phyloP scores from a whole-genome alignment of 768 basidiomycete species.

The Flagelloscypha sp. region DNA sequence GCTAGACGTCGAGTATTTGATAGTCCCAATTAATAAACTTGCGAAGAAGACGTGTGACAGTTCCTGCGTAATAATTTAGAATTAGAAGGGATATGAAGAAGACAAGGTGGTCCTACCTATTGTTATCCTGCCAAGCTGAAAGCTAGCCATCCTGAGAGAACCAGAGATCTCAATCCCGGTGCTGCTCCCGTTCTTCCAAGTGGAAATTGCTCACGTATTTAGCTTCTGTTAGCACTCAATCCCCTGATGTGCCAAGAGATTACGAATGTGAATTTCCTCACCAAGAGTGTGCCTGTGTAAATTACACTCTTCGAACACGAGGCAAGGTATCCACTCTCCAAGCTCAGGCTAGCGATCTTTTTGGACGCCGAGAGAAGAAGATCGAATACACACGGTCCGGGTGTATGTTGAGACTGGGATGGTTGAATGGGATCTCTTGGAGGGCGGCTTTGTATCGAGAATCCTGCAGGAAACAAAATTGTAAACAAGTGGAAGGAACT shows the following conservation, averaged over 20 bases:
- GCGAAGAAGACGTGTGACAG: conserved; percentile 71
- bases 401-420: conserved; percentile 60
- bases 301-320: conserved; percentile 76
- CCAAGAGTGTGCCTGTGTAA: conserved; percentile 88
- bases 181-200: conserved; percentile 71
- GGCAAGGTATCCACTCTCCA: conserved; percentile 67
- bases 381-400: conserved; percentile 75
- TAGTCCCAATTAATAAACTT: conserved; percentile 73
- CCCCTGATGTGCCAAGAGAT: conserved; percentile 1
- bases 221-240: background rate
- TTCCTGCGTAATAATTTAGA: conserved; percentile 57
- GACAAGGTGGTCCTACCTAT: too few species aligned
- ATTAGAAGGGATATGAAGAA: too few species aligned
- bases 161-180: conserved; percentile 70
- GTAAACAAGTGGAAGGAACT: background rate
- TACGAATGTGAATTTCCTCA: conserved; percentile 87
- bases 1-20: conserved; percentile 47
- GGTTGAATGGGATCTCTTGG: conserved; percentile 58
- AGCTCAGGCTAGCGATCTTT: conserved; percentile 50
- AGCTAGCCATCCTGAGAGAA: conserved; percentile 66
- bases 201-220: conserved; percentile 65
- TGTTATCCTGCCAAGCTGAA: conserved; percentile 76
- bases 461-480: conserved; percentile 39
- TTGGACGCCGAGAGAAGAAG: conserved; percentile 56
- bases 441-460: conserved; percentile 81